Conservation (phyloP, 106 monocot genomes). For the Dioscorea zingiberensis region DNA sequence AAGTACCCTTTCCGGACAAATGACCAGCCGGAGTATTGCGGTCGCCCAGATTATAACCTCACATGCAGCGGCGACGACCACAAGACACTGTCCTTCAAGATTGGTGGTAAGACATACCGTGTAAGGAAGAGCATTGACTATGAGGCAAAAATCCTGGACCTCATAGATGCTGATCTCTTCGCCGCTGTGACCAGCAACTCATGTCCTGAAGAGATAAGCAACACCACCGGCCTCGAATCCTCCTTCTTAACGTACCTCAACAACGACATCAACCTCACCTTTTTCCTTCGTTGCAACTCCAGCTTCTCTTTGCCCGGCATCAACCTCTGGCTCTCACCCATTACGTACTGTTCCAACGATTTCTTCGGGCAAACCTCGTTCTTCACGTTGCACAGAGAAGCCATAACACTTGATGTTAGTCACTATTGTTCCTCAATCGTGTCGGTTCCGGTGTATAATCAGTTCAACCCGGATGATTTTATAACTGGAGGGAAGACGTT, state of each 20-base stretch:
- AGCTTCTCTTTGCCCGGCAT: no score
- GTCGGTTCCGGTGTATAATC: background rate
- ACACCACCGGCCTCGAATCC: background rate
- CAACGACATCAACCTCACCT: background rate
- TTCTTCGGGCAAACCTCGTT: background rate
- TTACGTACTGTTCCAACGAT: background rate
- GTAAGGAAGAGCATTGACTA: background rate
- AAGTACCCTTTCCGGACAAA: background rate
- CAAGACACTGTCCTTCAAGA: background rate
- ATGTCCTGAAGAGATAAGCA: background rate
- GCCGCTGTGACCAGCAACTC: background rate
- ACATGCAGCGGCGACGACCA: background rate
- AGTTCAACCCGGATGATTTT: background rate
- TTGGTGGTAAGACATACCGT: background rate
- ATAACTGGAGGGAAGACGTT: background rate
- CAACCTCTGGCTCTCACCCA: background rate
- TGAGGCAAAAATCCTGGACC: no score
- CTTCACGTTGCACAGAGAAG: background rate
- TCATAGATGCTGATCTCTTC: background rate
- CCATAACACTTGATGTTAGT: background rate
- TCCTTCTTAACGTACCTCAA: background rate
- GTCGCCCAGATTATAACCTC: background rate
- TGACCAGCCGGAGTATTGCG: background rate
- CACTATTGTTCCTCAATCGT: background rate
- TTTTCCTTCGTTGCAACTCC: background rate